phyloP scores from a whole-genome alignment of 805 yeast species.

The Ogataea ramenticola region DNA sequence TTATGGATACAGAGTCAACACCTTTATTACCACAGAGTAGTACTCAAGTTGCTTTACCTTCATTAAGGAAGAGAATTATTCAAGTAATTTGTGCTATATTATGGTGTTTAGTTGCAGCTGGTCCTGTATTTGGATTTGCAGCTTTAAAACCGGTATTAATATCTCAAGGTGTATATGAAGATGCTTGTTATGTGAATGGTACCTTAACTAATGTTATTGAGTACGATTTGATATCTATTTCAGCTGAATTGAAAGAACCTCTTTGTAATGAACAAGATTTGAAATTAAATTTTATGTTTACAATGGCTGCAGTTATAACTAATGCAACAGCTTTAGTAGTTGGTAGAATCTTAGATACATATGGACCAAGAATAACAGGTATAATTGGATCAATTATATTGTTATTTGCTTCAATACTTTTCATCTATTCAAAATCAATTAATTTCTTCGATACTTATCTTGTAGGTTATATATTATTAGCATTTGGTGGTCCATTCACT shows the following conservation, averaged over 20 bases:
- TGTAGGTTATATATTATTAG: slow-evolving; percentile 66
- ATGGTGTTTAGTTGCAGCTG: slow-evolving; percentile 91
- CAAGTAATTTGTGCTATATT: slow-evolving; percentile 69
- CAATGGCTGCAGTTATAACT: slow-evolving; percentile 80
- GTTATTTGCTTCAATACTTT: slow-evolving; percentile 40
- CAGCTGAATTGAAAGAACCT: slow-evolving; percentile 5
- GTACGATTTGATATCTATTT: background rate
- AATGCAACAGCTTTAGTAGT: slow-evolving; percentile 78
- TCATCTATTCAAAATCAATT: slow-evolving; percentile 18
- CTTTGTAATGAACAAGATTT: slow-evolving; percentile 74
- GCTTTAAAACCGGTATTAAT: slow-evolving; percentile 83
- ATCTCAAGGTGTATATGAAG: slow-evolving; percentile 66
- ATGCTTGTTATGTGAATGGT: slow-evolving; percentile 37
- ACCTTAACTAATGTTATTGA: too few relatives aligned
- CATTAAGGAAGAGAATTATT: slow-evolving; percentile 26
- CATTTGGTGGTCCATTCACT: slow-evolving; percentile 91
- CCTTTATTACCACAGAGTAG: slow-evolving; percentile 5
- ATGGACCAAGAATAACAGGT: slow-evolving; percentile 79
- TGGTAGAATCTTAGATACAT: slow-evolving; percentile 68
- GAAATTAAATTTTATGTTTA: slow-evolving; percentile 73
- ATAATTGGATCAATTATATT: slow-evolving; percentile 61
- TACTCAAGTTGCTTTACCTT: slow-evolving; percentile 10
- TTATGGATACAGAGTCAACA: background rate
- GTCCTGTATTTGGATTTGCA: slow-evolving; percentile 93
- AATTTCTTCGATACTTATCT: slow-evolving; percentile 54